phyloP scores from a whole-genome alignment of 2,329 filamentous ascomycete species.

The Aspergillus sp. region DNA sequence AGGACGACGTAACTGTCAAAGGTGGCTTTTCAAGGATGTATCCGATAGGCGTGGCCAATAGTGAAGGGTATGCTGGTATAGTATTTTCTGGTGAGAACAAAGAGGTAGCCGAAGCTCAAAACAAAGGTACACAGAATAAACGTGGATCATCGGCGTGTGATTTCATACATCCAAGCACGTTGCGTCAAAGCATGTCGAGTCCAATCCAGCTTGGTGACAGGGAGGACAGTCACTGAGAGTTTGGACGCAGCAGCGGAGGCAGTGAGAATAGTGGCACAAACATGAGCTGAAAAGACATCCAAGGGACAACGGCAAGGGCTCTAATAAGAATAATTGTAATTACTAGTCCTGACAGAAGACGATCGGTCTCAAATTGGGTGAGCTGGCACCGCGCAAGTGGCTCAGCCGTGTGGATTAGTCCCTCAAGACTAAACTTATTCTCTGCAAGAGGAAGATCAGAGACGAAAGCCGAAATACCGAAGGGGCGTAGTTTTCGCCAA shows the following conservation, averaged over 20 bases:
- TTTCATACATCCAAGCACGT: neutral
- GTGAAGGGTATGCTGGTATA: neutral
- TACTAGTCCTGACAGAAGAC: neutral
- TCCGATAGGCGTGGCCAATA: neutral
- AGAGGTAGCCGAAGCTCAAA: neutral
- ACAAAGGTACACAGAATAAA: neutral
- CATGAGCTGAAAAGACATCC: neutral
- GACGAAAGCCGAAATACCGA: neutral
- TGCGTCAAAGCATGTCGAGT: neutral
- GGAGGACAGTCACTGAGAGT: neutral
- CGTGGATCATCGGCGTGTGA: neutral
- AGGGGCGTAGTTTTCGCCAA: neutral
- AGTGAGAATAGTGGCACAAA: neutral
- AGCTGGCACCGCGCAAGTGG: conserved; percentile 8
- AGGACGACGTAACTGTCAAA: neutral
- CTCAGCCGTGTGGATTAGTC: conserved; percentile 1
- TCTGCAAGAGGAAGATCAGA: neutral
- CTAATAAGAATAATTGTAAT: neutral
- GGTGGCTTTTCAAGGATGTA: neutral
- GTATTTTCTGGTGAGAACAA: neutral
- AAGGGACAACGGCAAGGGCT: conserved; percentile 1
- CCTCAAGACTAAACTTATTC: conserved; percentile 1
- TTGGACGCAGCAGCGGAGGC: neutral
- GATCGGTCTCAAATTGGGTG: conserved; percentile 3
- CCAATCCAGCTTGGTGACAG: neutral